Evolutionary conservation across 495 filamentous ascomycete genomes (phyloP).

Genomic region (Astrothelium macrocarpum): DNA sequence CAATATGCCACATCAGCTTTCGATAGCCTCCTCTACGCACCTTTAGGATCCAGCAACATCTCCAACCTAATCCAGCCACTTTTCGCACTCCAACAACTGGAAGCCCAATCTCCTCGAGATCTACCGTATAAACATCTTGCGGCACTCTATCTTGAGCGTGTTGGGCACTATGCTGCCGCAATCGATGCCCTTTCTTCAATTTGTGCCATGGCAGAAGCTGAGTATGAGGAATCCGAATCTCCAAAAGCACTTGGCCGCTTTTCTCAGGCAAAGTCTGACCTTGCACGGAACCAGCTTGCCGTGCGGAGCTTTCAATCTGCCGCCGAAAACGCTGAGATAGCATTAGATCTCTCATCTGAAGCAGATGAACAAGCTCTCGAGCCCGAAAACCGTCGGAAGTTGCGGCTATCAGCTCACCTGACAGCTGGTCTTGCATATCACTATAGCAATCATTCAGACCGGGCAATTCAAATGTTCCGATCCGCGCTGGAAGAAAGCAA

Average conservation of each 20-base stretch:
- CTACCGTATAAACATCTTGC: conserved; percentile 65
- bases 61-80: conserved; percentile 61
- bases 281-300: conserved; percentile 69
- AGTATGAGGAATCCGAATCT: conserved; percentile 78
- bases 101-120: conserved; percentile 54
- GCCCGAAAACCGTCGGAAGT: conserved; percentile 45
- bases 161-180: conserved; percentile 55
- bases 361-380: conserved; percentile 47
- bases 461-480: conserved; percentile 69
- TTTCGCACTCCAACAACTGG: conserved; percentile 78
- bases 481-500: conserved; percentile 69
- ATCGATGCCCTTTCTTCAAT: conserved; percentile 53
- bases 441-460: conserved; percentile 50
- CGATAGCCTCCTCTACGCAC: conserved; percentile 55
- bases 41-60: conserved; percentile 49
- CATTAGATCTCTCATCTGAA: conserved; percentile 28
- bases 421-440: conserved; percentile 78
- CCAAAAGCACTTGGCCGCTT: conserved; percentile 59
- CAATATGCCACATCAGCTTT: conserved; percentile 72
- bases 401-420: conserved; percentile 74
- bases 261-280: conserved; percentile 77
- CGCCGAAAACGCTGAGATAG: conserved; percentile 46
- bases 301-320: conserved; percentile 52
- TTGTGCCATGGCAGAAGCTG: conserved; percentile 59
- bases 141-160: conserved; percentile 71